Evolutionary conservation across 2,329 filamentous ascomycete species (phyloP).

Genomic region (Fusarium torulosum): DNA sequence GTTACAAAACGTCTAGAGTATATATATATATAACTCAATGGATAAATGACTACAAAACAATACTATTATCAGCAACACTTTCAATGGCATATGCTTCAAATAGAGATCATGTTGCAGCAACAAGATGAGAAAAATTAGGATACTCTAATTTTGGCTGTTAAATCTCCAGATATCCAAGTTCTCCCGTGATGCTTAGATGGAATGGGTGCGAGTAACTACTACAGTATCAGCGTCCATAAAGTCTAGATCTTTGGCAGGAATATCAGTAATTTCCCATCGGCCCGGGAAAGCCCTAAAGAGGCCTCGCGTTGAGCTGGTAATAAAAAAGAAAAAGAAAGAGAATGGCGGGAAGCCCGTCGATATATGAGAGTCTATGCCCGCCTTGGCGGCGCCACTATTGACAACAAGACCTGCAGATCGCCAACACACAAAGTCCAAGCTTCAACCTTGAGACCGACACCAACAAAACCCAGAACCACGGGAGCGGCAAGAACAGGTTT

Average conservation of each 20-base stretch:
- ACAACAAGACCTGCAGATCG: conserved; percentile 32
- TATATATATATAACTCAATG: neutral
- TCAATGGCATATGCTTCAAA: neutral
- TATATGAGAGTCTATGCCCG: conserved; percentile 9
- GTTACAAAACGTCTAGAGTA: neutral
- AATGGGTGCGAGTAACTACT: neutral
- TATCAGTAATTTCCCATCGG: neutral
- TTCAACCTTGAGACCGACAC: conserved; percentile 25
- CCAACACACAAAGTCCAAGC: conserved; percentile 36
- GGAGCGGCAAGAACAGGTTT: neutral
- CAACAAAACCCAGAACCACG: conserved; percentile 18
- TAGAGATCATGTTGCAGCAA: neutral
- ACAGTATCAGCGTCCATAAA: neutral
- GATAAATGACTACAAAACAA: neutral
- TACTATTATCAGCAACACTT: neutral
- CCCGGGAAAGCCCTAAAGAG: conserved; percentile 5
- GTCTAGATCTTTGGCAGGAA: neutral
- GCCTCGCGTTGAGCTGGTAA: conserved; percentile 3
- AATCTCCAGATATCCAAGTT: neutral
- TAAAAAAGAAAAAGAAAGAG: neutral
- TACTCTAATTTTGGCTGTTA: neutral
- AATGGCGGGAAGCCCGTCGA: conserved; percentile 3
- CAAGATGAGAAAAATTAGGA: neutral
- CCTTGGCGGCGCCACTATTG: conserved; percentile 42
- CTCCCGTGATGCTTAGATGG: neutral